Conservation (phyloP, 2,329 filamentous ascomycete species). For the Colletotrichum liriopes region DNA sequence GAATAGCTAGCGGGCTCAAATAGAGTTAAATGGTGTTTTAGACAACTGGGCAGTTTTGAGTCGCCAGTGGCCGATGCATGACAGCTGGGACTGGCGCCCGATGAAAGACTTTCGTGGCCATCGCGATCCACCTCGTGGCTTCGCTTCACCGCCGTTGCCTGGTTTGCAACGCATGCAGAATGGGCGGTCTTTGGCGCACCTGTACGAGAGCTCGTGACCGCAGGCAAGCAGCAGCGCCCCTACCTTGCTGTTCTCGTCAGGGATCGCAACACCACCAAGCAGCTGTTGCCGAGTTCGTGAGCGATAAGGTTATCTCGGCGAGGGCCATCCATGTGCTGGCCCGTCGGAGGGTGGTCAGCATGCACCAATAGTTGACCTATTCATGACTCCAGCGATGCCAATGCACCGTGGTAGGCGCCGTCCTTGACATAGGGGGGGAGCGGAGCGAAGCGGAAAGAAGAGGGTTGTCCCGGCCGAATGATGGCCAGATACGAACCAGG, state of each 20-base stretch:
- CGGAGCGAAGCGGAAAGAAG: conserved; percentile 7
- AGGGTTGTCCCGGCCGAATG: neutral
- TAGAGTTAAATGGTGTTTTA: conserved; percentile 24
- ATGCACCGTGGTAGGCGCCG: neutral
- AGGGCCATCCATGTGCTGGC: neutral
- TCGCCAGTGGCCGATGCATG: neutral
- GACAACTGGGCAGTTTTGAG: conserved; percentile 22
- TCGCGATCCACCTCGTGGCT: neutral
- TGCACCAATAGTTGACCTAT: neutral
- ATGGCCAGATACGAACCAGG: conserved; percentile 1
- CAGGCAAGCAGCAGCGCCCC: neutral
- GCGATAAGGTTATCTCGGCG: conserved; percentile 25
- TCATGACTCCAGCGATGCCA: neutral
- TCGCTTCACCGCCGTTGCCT: neutral
- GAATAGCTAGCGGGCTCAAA: conserved; percentile 19
- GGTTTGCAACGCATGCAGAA: neutral
- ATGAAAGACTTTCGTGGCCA: neutral
- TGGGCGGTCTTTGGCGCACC: neutral
- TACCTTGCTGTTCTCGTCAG: neutral
- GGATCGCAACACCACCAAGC: neutral
- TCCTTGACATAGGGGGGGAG: neutral
- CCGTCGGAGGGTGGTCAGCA: conserved; percentile 9
- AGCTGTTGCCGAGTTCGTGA: neutral
- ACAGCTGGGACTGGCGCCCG: conserved; percentile 1
- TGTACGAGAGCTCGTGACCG: neutral